These are phyloP conservation scores for Malus sylvestris DNA, from an alignment of 306 rosid species.

Conservation along the genomic window DNA sequence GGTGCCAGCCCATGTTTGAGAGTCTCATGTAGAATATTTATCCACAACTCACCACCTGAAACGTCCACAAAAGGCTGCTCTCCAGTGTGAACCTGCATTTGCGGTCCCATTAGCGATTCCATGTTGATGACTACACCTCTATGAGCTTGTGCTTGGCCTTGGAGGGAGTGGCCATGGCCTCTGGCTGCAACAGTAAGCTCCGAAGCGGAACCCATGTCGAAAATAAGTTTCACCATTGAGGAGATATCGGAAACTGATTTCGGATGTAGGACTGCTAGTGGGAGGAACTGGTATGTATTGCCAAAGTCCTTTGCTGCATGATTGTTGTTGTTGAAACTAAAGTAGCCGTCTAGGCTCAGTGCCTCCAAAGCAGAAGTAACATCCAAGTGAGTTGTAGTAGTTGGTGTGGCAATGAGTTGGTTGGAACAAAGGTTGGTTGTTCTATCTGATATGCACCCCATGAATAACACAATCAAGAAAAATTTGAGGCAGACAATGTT, in stretches of 20 bases:
- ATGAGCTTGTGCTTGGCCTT: conserved; percentile 77
- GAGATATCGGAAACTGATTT: conserved; percentile 70
- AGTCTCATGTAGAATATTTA: conserved; percentile 77
- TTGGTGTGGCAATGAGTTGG: conserved; percentile 24
- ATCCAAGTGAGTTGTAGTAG: conserved; percentile 18
- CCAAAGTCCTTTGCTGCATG: conserved; percentile 78
- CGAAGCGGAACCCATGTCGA: conserved; percentile 43
- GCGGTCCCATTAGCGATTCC: conserved; percentile 55
- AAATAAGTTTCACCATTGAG: conserved; percentile 40
- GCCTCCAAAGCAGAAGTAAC: conserved; percentile 38
- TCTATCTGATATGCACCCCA: conserved; percentile 38
- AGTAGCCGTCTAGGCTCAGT: conserved; percentile 57
- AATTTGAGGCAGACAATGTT: conserved; percentile 28
- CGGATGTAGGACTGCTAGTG: conserved; percentile 74
- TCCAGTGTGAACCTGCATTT: conserved; percentile 43
- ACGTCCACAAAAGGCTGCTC: conserved; percentile 73
- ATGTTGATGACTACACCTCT: conserved; percentile 70
- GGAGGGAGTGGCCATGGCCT: conserved; percentile 91
- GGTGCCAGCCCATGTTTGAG: conserved; percentile 80
- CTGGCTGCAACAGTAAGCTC: conserved; percentile 76
- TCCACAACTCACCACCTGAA: conserved; percentile 92
- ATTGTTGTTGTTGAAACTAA: conserved; percentile 50
- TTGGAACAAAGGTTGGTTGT: conserved; percentile 51
- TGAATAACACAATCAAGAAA: conserved; percentile 37
- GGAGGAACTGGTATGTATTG: conserved; percentile 54